Evolutionary conservation across 805 yeast species (phyloP).

Genomic region (Pichia deserticola): DNA sequence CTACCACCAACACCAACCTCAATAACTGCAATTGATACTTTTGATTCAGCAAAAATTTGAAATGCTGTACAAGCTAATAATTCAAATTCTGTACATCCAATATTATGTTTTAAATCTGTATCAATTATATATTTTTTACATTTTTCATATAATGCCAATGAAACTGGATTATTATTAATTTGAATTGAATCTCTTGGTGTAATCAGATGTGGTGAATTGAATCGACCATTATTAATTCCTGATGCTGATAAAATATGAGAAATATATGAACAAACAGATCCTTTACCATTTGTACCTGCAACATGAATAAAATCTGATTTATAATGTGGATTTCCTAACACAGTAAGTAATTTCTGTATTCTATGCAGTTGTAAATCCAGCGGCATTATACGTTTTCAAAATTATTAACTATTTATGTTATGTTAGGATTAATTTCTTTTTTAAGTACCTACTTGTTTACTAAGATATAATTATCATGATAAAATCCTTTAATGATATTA

Average conservation of each 20-base stretch:
- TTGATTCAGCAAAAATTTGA: conserved; percentile 52
- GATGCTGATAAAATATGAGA: conserved; percentile 52
- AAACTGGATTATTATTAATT: conserved; percentile 53
- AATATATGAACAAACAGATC: conserved; percentile 81
- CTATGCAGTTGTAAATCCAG: conserved; percentile 56
- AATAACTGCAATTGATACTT: conserved; percentile 70
- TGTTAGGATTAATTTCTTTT: no score
- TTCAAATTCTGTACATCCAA: conserved; percentile 86
- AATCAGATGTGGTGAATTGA: conserved; percentile 83
- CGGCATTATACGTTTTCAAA: conserved; percentile 28
- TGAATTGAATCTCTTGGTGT: conserved; percentile 69
- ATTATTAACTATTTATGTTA: no score
- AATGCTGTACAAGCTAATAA: conserved; percentile 79
- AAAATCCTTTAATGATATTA: no score
- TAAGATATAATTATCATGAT: no score
- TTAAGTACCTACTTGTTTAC: no score
- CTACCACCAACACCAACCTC: conserved; percentile 95
- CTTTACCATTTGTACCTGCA: conserved; percentile 97
- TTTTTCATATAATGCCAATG: conserved; percentile 35
- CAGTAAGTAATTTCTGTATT: conserved; percentile 35
- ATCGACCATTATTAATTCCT: conserved; percentile 56
- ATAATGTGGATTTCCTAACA: conserved; percentile 64
- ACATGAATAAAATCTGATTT: conserved; percentile 56
- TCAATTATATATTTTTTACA: conserved; percentile 36
- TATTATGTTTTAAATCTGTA: conserved; percentile 31